phyloP scores from a whole-genome alignment of 257 asterid species.

The Solanum phureja region DNA sequence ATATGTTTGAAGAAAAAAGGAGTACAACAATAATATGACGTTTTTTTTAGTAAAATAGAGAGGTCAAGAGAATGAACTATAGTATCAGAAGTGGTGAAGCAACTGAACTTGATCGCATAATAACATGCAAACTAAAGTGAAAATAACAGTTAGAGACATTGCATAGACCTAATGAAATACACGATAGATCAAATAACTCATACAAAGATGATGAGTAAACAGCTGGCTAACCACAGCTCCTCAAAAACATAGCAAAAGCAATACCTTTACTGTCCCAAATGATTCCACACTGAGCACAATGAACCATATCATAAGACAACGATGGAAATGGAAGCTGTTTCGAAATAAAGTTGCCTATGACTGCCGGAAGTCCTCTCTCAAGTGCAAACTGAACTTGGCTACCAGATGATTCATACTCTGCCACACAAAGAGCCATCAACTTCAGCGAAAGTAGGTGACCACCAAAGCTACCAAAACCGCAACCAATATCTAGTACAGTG shows the following conservation, averaged over 20 bases:
- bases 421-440: constrained; percentile 87
- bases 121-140: not conserved
- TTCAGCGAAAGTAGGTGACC: constrained; percentile 81
- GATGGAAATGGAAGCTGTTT: constrained; percentile 91
- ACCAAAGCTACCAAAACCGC: constrained; percentile 97
- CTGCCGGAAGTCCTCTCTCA: constrained; percentile 98
- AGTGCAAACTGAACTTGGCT: constrained; percentile 98
- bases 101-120: not conserved
- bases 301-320: constrained; percentile 91
- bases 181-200: not conserved
- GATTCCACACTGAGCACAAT: constrained; percentile 92
- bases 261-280: constrained; percentile 88
- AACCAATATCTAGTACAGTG: constrained; percentile 82
- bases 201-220: not conserved
- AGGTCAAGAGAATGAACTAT: not conserved
- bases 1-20: not conserved
- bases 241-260: not conserved
- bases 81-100: not conserved
- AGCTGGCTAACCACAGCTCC: not conserved
- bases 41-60: not conserved
- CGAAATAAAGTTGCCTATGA: constrained; percentile 71
- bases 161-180: not conserved
- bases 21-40: not conserved
- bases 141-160: not conserved
- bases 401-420: constrained; percentile 86